phyloP scores from a whole-genome alignment of 768 basidiomycete genomes.

The Boletus subcaerulescens region DNA sequence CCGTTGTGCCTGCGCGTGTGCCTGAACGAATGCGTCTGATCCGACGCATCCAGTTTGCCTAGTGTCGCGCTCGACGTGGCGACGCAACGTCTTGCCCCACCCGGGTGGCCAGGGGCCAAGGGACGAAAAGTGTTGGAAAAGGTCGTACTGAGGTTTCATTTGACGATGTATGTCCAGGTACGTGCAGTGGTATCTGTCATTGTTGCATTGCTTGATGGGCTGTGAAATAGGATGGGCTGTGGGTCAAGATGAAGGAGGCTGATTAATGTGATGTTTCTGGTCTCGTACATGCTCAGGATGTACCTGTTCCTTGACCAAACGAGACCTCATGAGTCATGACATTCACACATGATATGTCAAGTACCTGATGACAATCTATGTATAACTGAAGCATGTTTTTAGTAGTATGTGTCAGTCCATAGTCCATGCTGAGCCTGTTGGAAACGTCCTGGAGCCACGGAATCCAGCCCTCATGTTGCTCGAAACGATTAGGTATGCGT shows the following conservation, averaged over 20 bases:
- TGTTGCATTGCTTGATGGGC: too few species aligned
- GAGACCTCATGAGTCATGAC: too few species aligned
- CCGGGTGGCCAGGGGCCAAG: slow-evolving; percentile 31
- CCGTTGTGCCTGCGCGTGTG: too few species aligned
- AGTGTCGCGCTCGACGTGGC: slow-evolving; percentile 40
- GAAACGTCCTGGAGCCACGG: neutral
- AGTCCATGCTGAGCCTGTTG: too few species aligned
- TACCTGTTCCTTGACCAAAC: too few species aligned
- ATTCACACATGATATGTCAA: too few species aligned
- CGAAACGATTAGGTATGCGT: slow-evolving; percentile 30
- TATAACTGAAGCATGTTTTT: too few species aligned
- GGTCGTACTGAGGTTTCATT: slow-evolving; percentile 36
- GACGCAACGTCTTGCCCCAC: slow-evolving; percentile 33
- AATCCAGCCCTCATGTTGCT: slow-evolving; percentile 13
- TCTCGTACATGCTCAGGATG: too few species aligned
- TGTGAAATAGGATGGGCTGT: slow-evolving; percentile 21
- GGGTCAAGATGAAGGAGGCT: slow-evolving; percentile 25
- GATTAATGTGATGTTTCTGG: neutral
- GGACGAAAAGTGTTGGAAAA: slow-evolving; percentile 41
- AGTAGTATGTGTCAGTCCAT: too few species aligned
- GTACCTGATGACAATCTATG: too few species aligned
- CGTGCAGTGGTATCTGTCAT: slow-evolving; percentile 7
- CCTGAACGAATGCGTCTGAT: neutral
- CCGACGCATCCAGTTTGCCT: slow-evolving; percentile 41
- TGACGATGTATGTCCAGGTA: slow-evolving; percentile 45